A percentile compares a stretch with the other conserved stretches of the same genome.
Evolutionary conservation across 495 filamentous ascomycete genomes (phyloP).

Genomic region (Xylaria longipes): DNA sequence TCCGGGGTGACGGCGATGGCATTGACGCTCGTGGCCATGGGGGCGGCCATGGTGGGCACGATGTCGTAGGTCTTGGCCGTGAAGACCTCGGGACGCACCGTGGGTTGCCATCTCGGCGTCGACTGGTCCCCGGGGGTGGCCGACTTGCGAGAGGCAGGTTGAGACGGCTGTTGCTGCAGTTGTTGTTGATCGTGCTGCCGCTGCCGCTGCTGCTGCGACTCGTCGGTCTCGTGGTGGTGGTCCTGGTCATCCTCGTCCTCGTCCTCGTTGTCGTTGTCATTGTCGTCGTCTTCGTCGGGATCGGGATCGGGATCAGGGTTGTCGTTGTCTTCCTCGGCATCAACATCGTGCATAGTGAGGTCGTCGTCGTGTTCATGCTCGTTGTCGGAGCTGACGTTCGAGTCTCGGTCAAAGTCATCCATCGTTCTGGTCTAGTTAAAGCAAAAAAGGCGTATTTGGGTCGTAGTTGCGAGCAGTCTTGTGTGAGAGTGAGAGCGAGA

Average conservation of each 20-base stretch:
- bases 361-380: constrained; percentile 69
- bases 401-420: constrained; percentile 53
- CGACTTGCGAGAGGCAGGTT: constrained; percentile 46
- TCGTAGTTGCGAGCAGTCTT: neutral
- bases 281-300: constrained; percentile 56
- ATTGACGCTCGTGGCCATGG: constrained; percentile 95
- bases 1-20: constrained; percentile 90
- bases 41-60: constrained; percentile 93
- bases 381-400: constrained; percentile 72
- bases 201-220: constrained; percentile 32
- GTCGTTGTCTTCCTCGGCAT: constrained; percentile 53
- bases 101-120: constrained; percentile 60
- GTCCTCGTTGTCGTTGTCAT: constrained; percentile 63
- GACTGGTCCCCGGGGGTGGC: constrained; percentile 55
- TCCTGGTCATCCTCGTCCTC: constrained; percentile 64
- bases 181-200: constrained; percentile 33
- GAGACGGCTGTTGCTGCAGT: constrained; percentile 31
- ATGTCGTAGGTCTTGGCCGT: constrained; percentile 93
- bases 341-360: constrained; percentile 64
- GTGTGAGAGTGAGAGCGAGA: neutral
- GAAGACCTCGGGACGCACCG: constrained; percentile 77
- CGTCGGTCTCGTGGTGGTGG: constrained; percentile 35
- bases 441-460: neutral
- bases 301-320: constrained; percentile 50
- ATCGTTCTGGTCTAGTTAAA: constrained; percentile 16